phyloP scores from a whole-genome alignment of 495 filamentous ascomycete species.

The Cercophora samala region DNA sequence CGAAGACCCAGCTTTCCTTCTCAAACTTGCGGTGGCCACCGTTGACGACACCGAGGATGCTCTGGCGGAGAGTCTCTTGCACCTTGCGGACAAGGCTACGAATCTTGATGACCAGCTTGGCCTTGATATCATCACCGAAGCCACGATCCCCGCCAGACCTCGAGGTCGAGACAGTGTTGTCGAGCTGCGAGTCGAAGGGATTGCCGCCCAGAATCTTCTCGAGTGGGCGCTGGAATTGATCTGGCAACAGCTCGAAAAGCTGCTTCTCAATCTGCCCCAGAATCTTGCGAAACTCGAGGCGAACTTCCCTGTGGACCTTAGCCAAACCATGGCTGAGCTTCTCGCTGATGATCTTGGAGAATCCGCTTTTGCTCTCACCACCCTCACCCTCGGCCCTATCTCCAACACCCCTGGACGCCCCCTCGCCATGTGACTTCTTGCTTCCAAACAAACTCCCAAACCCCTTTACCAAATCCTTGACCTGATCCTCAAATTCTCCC shows the following conservation, averaged over 20 bases:
- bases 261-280: conserved; percentile 35
- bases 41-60: conserved; percentile 34
- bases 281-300: conserved; percentile 37
- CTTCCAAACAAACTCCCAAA: conserved; percentile 32
- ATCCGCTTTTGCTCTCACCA: conserved; percentile 23
- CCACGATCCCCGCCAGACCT: conserved; percentile 26
- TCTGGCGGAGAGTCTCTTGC: conserved; percentile 36
- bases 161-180: conserved; percentile 17
- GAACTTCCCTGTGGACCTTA: conserved; percentile 34
- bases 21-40: conserved; percentile 40
- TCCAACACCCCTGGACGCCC: conserved; percentile 22
- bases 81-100: conserved; percentile 33
- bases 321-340: conserved; percentile 37
- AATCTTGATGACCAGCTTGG: conserved; percentile 36
- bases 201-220: conserved; percentile 40
- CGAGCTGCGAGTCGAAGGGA: conserved; percentile 35
- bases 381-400: conserved; percentile 20
- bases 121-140: conserved; percentile 33
- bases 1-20: conserved; percentile 37
- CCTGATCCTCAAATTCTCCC: conserved; percentile 37
- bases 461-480: conserved; percentile 38
- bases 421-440: conserved; percentile 25
- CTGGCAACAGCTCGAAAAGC: conserved; percentile 37
- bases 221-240: conserved; percentile 32
- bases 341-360: conserved; percentile 38